Evolutionary conservation across 2,329 filamentous ascomycete species (phyloP), one percentile per base, ranked within the genome.

Genomic region (Rutstroemia sp.): DNA sequence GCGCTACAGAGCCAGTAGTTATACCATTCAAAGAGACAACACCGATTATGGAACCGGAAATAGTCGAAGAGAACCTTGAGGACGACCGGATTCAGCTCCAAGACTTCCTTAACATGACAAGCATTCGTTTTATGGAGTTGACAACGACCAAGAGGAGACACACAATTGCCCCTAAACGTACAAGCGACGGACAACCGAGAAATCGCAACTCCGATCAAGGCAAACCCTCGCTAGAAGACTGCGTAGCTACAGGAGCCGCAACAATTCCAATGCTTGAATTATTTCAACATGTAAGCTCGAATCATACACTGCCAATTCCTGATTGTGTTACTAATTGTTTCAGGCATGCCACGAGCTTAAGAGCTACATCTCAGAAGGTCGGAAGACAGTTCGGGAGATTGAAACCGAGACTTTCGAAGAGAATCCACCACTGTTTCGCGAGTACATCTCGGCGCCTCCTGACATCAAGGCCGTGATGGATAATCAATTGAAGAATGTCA

Each of bases 111-210:
- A 89, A 95, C 60, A 85, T 96, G 83, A 96, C 92, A 2, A 95
- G 89, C 58, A 96, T 99, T 66, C 89, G 92, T 54, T 99, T 99
- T 73, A 96, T 99, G 88, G 94, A 99, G 69, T 78, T 99, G 50
- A 96, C 87, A n/a, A 96, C 92, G 0, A 96, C 92, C 1, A 97
- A 97, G 70, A 80, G 92, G 63, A 82, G 94, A 55, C 88, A 95
- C 65, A 97, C 92, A 0, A 84, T 87, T 47, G 87, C 82, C 2
- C 84, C 84, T 14, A 63, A 73, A 64, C 70, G 75, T 64, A 58
- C 68, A 64, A 45, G 69, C 65, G 44, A 74, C 69, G 61, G 58
- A 54, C 36, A 51, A 63, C 57, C 60, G 60, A 56, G 68, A 66
- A 57, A 67, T 63, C 56, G 61, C 54, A 61, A 60, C 60, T 47